phyloP scores from a whole-genome alignment of 2,329 filamentous ascomycete genomes.

The Cercospora sp. region DNA sequence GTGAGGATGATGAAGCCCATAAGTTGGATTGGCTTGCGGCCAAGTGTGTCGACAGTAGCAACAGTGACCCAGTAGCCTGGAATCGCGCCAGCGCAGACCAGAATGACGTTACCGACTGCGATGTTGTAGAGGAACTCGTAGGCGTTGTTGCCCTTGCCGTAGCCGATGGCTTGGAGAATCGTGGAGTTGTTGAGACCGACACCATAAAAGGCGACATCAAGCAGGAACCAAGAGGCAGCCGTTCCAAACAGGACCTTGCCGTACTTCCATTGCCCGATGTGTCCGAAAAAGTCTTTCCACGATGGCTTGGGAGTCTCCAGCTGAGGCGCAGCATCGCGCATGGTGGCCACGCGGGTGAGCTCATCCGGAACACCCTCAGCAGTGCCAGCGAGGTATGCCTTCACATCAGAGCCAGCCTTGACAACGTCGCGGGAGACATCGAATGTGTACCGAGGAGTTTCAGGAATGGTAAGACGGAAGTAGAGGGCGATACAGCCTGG shows the following conservation, averaged over 20 bases:
- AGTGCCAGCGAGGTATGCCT: constrained; percentile 70
- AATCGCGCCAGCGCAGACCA: constrained; percentile 75
- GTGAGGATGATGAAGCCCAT: constrained; percentile 52
- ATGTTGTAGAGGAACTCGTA: constrained; percentile 73
- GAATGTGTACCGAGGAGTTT: constrained; percentile 86
- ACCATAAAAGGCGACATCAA: constrained; percentile 60
- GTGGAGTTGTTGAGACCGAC: constrained; percentile 74
- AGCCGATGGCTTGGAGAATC: constrained; percentile 71
- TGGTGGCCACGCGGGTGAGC: constrained; percentile 60
- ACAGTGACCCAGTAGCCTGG: constrained; percentile 83
- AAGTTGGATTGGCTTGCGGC: constrained; percentile 75
- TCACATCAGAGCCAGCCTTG: constrained; percentile 70
- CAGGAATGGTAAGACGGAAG: constrained; percentile 82
- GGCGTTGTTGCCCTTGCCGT: constrained; percentile 61
- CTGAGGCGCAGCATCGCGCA: constrained; percentile 54
- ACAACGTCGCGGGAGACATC: constrained; percentile 74
- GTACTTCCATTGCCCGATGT: constrained; percentile 72
- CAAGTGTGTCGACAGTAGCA: constrained; percentile 69
- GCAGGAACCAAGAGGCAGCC: constrained; percentile 80
- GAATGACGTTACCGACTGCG: constrained; percentile 74
- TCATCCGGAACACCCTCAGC: constrained; percentile 66
- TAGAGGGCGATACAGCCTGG: constrained; percentile 80
- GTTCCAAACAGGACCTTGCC: constrained; percentile 73
- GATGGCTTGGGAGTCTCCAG: constrained; percentile 69
- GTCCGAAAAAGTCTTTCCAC: constrained; percentile 67